These are phyloP conservation scores for Calonectria crousiana DNA, from an alignment of 2,329 filamentous ascomycete genomes.

Conservation along the genomic window DNA sequence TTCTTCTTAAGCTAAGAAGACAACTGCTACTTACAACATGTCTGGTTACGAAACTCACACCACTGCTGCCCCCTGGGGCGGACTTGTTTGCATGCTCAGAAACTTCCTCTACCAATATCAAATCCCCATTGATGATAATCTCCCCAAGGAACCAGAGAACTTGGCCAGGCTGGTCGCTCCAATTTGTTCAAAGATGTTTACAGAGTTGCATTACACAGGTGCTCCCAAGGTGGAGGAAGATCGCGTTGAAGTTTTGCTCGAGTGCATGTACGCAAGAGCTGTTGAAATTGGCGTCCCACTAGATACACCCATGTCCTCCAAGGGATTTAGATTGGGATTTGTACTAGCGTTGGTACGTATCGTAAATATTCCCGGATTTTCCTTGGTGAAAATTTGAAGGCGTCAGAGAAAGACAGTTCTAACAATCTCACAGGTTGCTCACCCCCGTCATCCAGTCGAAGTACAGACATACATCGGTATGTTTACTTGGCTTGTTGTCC, in stretches of 20 bases:
- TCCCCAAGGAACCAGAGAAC: background rate
- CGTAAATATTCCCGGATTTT: background rate
- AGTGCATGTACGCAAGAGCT: slow-evolving; percentile 16
- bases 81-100: background rate
- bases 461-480: slow-evolving; percentile 13
- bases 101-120: background rate
- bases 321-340: slow-evolving; percentile 12
- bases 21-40: background rate
- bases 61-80: background rate
- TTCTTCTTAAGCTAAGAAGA: no score
- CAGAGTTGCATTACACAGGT: background rate
- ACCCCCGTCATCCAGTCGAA: slow-evolving; percentile 8
- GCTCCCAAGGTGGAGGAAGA: slow-evolving; percentile 11
- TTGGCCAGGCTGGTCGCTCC: background rate
- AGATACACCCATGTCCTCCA: slow-evolving; percentile 9
- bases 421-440: background rate
- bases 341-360: slow-evolving; percentile 1
- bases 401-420: background rate
- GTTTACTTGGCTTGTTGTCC: slow-evolving; percentile 18
- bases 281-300: slow-evolving; percentile 19
- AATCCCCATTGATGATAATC: background rate
- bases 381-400: background rate
- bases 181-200: slow-evolving; percentile 9
- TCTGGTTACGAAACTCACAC: background rate
- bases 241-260: slow-evolving; percentile 5